Evolutionary conservation across 2,329 filamentous ascomycete species (phyloP).

Genomic region (Myriosclerotinia curreyana): DNA sequence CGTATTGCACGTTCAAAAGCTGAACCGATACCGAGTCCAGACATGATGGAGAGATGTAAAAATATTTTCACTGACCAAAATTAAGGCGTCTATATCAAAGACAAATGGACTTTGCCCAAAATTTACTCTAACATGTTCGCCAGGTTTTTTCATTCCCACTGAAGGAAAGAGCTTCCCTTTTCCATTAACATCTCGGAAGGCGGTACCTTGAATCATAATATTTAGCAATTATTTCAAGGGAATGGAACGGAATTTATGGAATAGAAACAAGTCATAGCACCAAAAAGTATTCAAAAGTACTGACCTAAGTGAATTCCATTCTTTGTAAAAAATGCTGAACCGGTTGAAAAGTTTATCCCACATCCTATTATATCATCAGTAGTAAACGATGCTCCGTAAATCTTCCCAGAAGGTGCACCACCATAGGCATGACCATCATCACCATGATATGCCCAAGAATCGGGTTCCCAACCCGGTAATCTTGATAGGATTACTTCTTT

Average conservation of each 20-base stretch:
- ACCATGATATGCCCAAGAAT: conserved; percentile 67
- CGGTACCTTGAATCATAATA: conserved; percentile 52
- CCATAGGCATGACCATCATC: conserved; percentile 63
- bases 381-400: conserved; percentile 56
- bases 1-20: too few relatives aligned
- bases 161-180: conserved; percentile 63
- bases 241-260: background rate
- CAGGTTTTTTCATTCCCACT: conserved; percentile 62
- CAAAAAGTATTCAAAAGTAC: conserved; percentile 26
- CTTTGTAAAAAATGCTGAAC: conserved; percentile 66
- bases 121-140: conserved; percentile 61
- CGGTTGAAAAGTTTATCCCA: conserved; percentile 62
- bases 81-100: conserved; percentile 86
- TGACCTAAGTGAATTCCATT: conserved; percentile 58
- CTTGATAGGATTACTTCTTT: conserved; percentile 53
- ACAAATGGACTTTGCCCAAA: conserved; percentile 75
- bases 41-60: background rate
- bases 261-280: background rate
- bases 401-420: conserved; percentile 54
- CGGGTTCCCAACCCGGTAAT: conserved; percentile 64
- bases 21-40: too few relatives aligned
- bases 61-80: conserved; percentile 57
- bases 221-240: background rate
- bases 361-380: conserved; percentile 60
- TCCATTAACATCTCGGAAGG: conserved; percentile 60